Evolutionary conservation across 2,329 filamentous ascomycete genomes (phyloP), one percentile per base, ranked within the genome.

Genomic region (Microdochium bolleyi): DNA sequence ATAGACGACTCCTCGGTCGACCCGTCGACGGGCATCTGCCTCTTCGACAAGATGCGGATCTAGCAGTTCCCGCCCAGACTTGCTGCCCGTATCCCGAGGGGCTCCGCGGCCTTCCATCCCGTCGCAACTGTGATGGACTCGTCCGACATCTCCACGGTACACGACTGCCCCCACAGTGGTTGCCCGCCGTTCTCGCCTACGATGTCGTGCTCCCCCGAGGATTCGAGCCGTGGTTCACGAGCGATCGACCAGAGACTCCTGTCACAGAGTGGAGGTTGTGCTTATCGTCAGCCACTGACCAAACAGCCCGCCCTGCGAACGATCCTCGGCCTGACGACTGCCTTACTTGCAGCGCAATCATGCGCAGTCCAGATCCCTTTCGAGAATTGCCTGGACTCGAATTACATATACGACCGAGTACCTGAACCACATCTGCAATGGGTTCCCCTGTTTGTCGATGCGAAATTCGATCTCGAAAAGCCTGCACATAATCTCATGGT

Each of bases 361-460:
- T 67, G 73, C 41, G 89, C 87, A 49, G 89, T 84, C 48, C 81
- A 84, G 60, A 73, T 96, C 55, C 75, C 82, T 54, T 94, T 95
- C 69, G 77, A 87, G n/a, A 95, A 96, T 70, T 99, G 92, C 71
- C 77, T 96, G 27, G 69, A 76, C 49, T 74, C 78, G 54, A 77
- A 79, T 51, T 78, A 86, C 64, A 75, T 83, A 54, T 77, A 78
- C 48, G 70, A 73, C 3, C 32, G 54, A 4, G 27, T 65, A 53
- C 62, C 76, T 9, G 80, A 86, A 14, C 68, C 73, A 34, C 79
- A 79, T 56, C 78, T 97, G 30, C 91, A 96, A 73, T 96, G 92
- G 73, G 76, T 83, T 13, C 92, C 94, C 2, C 68, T 85, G 34
- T 84, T 80, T 60, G 81, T 94, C 53, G 84, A 88, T 61, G 92